These are phyloP conservation scores for Aspergillus neoniger DNA, from an alignment of 2,329 filamentous ascomycete species.

Conservation along the genomic window DNA sequence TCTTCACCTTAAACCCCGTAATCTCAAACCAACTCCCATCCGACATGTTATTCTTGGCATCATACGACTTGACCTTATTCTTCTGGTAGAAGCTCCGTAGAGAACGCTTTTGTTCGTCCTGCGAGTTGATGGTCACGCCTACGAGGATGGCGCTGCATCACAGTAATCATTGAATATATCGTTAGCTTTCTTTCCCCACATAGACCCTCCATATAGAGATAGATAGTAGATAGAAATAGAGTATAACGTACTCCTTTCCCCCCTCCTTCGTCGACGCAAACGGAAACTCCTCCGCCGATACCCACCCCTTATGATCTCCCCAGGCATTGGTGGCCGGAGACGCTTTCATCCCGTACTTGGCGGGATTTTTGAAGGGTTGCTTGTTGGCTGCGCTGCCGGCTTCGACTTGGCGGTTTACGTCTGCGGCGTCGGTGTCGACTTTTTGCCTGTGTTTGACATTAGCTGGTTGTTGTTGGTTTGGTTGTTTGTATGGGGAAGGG, in stretches of 20 bases:
- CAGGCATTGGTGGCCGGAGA: not conserved
- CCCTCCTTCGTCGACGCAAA: not conserved
- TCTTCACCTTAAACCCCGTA: not conserved
- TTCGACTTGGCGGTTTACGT: not conserved
- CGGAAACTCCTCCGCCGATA: not conserved
- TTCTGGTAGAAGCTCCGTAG: not conserved
- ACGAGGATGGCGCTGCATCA: not conserved
- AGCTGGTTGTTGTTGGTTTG: not conserved
- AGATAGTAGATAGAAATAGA: not conserved
- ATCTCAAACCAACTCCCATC: not conserved
- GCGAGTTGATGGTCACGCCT: not conserved
- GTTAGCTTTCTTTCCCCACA: too few relatives aligned
- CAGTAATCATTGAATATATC: too few relatives aligned
- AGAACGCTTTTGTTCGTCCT: not conserved
- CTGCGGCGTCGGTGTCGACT: not conserved
- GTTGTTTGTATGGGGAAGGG: not conserved
- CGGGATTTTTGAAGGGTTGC: not conserved
- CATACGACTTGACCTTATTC: not conserved
- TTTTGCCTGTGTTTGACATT: not conserved
- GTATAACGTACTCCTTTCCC: not conserved
- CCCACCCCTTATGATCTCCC: not conserved
- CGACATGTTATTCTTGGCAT: not conserved
- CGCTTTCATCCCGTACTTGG: not conserved
- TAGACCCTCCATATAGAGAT: not conserved
- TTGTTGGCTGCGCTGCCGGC: not conserved